Conservation (phyloP, 257 asterid genomes). For the Jacaranda mimosifolia region DNA sequence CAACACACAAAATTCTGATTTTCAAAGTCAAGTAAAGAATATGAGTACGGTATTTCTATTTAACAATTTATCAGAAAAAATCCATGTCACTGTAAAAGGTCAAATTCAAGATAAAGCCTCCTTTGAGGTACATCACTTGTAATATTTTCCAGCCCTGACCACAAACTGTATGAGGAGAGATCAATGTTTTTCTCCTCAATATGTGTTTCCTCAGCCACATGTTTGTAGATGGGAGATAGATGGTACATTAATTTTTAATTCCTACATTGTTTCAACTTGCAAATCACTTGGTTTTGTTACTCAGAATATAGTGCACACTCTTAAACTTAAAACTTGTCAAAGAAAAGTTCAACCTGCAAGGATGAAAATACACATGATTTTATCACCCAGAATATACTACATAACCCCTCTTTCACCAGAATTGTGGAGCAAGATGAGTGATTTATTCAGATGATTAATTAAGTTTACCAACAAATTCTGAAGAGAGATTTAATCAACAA, state of each 20-base stretch:
- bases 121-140: constrained; percentile 16
- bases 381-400: background rate
- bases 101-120: background rate
- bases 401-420: constrained; percentile 20
- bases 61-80: background rate
- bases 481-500: constrained; percentile 19
- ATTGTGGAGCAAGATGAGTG: constrained; percentile 4
- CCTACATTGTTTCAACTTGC: background rate
- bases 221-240: background rate
- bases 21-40: constrained; percentile 7
- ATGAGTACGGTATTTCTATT: background rate
- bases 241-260: background rate
- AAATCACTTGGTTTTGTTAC: background rate
- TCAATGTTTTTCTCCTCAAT: background rate
- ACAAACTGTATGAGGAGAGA: background rate
- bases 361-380: constrained; percentile 3
- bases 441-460: constrained; percentile 3
- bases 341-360: constrained; percentile 15
- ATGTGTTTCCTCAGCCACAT: constrained; percentile 12
- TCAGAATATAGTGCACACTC: background rate
- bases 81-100: background rate
- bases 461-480: constrained; percentile 18
- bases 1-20: background rate
- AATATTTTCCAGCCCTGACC: background rate
- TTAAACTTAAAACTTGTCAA: background rate